Percentiles rank a stretch among this genome's conserved stretches.
Evolutionary conservation across 2,329 filamentous ascomycete genomes (phyloP).

Genomic region (Talaromyces amestolkiae): DNA sequence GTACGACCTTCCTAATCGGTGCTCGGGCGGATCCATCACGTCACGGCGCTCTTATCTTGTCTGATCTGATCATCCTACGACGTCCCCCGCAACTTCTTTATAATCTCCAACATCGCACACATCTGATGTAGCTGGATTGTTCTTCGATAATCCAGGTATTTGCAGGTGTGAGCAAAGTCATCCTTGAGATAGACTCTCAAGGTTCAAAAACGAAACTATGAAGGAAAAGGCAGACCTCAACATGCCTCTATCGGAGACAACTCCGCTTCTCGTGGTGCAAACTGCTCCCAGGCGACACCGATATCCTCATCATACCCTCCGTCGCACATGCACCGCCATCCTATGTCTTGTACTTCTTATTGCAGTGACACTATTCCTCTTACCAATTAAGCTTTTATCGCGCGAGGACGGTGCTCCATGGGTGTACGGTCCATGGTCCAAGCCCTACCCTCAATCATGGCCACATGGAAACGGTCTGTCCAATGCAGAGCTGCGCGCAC

Average conservation of each 20-base stretch:
- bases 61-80: neutral
- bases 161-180: neutral
- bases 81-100: neutral
- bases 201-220: conserved; percentile 23
- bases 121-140: conserved; percentile 2
- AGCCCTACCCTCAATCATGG: conserved; percentile 42
- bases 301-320: conserved; percentile 44
- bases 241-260: conserved; percentile 40
- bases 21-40: conserved; percentile 6
- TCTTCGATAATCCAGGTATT: neutral
- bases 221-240: conserved; percentile 31
- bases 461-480: conserved; percentile 47
- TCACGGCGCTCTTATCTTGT: conserved; percentile 16
- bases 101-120: neutral
- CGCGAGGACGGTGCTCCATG: conserved; percentile 37
- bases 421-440: conserved; percentile 42
- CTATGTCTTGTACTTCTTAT: conserved; percentile 40
- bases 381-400: conserved; percentile 40
- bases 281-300: conserved; percentile 40
- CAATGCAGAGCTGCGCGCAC: conserved; percentile 55
- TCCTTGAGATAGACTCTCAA: neutral
- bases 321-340: conserved; percentile 42
- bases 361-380: conserved; percentile 41
- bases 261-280: conserved; percentile 43
- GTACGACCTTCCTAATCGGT: conserved; percentile 1